Evolutionary conservation across 306 rosid species (phyloP), one percentile per base, ranked within the genome.

Genomic region (Trichosanthes cucumerina): DNA sequence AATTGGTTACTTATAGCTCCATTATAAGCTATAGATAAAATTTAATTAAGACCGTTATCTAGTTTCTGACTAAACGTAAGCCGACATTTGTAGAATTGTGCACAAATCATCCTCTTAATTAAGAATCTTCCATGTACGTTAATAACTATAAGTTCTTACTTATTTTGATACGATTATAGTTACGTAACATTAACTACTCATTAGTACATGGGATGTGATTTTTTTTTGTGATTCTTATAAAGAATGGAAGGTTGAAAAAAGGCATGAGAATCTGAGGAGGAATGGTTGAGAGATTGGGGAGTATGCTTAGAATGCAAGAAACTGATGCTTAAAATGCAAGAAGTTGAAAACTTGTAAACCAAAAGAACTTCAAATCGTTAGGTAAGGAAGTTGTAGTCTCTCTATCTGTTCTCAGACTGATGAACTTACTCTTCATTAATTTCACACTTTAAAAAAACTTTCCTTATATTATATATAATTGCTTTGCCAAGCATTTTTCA

Each of bases 321-420:
- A 88, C 87, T 87, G 74, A 89, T 84, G 78, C 94, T 88, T 91
- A 10, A 16, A 74, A 47, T 58, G 81, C 50, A 89, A 88, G 86
- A 81, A 88, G 86, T 88, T 89, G 75, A 81, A 85, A 88, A 62
- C 84, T 41, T 65, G 47, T 79, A 90, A 86, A 90, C 84, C 81
- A 88, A 82, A 80, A 65, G n/a, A 28, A 7, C 16, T 73, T 73
- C 88, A 80, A 73, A 84, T 79, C 77, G 88, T 90, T 86, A 83
- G 93, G 97, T 92, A 62, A 54, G 91, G 68, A 70, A 62, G 93
- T 82, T 90, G 84, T 75, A 64, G 81, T 82, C 77, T 90, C 96
- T 66, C 87, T 78, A 85, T 91, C 76, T 44, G 38, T 70, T 44
- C 90, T 75, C 21, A n/a, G 79, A 79, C 56, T 50, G 39, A 75